These are phyloP conservation scores for Candida odintsovae DNA, from an alignment of 805 yeast species.

Conservation along the genomic window DNA sequence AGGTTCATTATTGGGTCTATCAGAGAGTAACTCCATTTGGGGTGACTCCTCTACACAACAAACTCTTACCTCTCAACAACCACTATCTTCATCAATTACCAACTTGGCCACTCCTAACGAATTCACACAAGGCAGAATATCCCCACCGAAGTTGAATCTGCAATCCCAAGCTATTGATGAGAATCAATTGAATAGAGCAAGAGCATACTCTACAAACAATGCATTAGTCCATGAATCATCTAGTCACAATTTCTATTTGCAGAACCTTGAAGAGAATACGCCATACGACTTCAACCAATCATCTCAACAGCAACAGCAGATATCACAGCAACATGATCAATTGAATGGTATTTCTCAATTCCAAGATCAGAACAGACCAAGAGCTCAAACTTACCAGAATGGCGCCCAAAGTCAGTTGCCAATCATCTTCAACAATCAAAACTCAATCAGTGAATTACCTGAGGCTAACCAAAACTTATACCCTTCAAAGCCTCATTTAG, in stretches of 20 bases:
- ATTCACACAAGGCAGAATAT: constrained; percentile 12
- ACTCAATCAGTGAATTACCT: constrained; percentile 9
- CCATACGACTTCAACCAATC: constrained; percentile 12
- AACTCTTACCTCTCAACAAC: background rate
- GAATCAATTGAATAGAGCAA: constrained; percentile 13
- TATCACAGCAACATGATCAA: constrained; percentile 7
- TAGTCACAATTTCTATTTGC: constrained; percentile 11
- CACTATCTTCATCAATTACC: background rate
- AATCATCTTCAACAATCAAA: constrained; percentile 21
- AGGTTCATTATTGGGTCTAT: constrained; percentile 41
- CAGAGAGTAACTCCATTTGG: constrained; percentile 51
- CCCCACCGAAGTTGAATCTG: constrained; percentile 14
- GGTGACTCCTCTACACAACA: constrained; percentile 28
- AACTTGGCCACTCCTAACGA: background rate
- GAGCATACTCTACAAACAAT: constrained; percentile 24
- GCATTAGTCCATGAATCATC: constrained; percentile 16
- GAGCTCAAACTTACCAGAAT: constrained; percentile 36
- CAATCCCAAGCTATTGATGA: constrained; percentile 15
- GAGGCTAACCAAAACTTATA: constrained; percentile 2
- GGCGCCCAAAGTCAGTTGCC: constrained; percentile 24
- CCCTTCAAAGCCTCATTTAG: constrained; percentile 5
- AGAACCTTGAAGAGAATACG: constrained; percentile 8
- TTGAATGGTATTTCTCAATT: constrained; percentile 11
- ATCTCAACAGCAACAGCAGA: constrained; percentile 6
- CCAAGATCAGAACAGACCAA: constrained; percentile 26